A percentile compares a stretch with the other conserved stretches of the same genome.
phyloP scores from a whole-genome alignment of 495 filamentous ascomycete genomes.

The Articulospora tetracladia region DNA sequence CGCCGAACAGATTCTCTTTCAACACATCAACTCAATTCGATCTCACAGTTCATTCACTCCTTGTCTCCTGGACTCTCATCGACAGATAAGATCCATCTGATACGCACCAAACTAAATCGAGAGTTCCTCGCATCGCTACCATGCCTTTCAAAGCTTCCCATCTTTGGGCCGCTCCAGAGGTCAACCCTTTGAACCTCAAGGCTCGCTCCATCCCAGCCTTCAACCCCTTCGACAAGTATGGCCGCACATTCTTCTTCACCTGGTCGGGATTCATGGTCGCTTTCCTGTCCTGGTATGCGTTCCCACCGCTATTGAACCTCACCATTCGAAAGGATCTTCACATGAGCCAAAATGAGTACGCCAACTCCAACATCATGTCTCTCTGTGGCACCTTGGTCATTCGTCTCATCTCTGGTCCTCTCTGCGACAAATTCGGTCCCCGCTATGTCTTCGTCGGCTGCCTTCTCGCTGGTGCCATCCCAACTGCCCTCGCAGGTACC shows the following conservation, averaged over 20 bases:
- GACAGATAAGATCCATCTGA: neutral
- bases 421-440: slow-evolving; percentile 82
- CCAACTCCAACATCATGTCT: slow-evolving; percentile 90
- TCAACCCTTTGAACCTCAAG: slow-evolving; percentile 76
- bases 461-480: slow-evolving; percentile 72
- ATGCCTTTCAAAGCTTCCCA: slow-evolving; percentile 43
- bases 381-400: slow-evolving; percentile 82
- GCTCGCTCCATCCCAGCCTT: slow-evolving; percentile 75
- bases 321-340: slow-evolving; percentile 75
- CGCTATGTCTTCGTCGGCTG: slow-evolving; percentile 73
- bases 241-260: slow-evolving; percentile 88
- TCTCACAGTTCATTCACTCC: slow-evolving; percentile 2
- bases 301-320: slow-evolving; percentile 66
- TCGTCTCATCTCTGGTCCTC: slow-evolving; percentile 77
- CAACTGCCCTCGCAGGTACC: slow-evolving; percentile 77
- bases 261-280: slow-evolving; percentile 94
- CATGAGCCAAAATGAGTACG: slow-evolving; percentile 65
- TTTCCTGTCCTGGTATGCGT: slow-evolving; percentile 83
- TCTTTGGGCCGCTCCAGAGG: slow-evolving; percentile 53
- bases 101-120: neutral
- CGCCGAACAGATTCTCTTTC: neutral
- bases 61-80: slow-evolving; percentile 2
- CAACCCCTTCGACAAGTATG: slow-evolving; percentile 77
- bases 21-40: neutral
- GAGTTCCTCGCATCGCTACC: neutral